Conservation (phyloP, 2,329 filamentous ascomycete species). For the Cyphellophora europaea region DNA sequence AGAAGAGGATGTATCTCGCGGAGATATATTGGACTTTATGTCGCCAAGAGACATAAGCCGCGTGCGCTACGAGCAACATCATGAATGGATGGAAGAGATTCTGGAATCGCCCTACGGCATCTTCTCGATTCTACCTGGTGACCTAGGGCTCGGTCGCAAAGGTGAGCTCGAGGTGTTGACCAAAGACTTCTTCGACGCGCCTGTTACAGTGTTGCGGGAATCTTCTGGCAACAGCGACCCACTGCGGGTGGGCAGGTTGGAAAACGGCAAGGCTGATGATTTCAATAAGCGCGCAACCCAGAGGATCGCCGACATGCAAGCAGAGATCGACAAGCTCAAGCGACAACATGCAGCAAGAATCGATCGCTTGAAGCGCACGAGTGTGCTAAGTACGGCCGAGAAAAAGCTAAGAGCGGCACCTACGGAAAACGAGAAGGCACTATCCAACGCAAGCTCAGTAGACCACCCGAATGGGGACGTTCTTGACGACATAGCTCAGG, state of each 20-base stretch:
- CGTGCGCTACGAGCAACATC: slow-evolving; percentile 82
- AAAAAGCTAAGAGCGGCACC: slow-evolving; percentile 61
- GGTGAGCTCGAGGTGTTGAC: slow-evolving; percentile 77
- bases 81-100: slow-evolving; percentile 99
- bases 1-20: slow-evolving; percentile 77
- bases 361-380: slow-evolving; percentile 62
- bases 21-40: slow-evolving; percentile 82
- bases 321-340: slow-evolving; percentile 79
- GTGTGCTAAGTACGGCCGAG: slow-evolving; percentile 64
- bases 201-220: slow-evolving; percentile 25
- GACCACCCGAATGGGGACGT: slow-evolving; percentile 16
- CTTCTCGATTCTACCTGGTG: slow-evolving; percentile 73
- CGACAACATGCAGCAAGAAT: slow-evolving; percentile 67
- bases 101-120: slow-evolving; percentile 83
- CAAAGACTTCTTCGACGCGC: slow-evolving; percentile 69
- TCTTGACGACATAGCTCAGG: slow-evolving; percentile 63
- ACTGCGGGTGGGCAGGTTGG: slow-evolving; percentile 51
- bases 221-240: slow-evolving; percentile 22
- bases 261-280: slow-evolving; percentile 67
- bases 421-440: slow-evolving; percentile 30
- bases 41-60: slow-evolving; percentile 84
- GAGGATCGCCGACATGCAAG: slow-evolving; percentile 62
- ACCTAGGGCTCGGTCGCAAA: slow-evolving; percentile 74
- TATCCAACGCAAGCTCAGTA: background rate
- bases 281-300: slow-evolving; percentile 71